Conservation (phyloP, 176 grass and related monocot genomes). For the Phoenix dactylifera region DNA sequence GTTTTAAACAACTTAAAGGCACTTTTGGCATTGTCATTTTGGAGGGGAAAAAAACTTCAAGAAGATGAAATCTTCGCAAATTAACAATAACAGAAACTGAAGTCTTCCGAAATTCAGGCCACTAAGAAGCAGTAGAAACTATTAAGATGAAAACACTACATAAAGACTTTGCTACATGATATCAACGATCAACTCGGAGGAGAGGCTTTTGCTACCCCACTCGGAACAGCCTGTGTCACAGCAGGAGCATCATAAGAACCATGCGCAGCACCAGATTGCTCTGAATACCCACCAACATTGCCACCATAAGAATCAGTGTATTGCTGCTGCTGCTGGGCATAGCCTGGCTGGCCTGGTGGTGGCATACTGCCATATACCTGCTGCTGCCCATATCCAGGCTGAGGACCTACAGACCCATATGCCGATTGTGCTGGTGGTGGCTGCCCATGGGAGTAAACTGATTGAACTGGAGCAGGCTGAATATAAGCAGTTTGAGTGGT, state of each 20-base stretch:
- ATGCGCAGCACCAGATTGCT: conserved; percentile 21
- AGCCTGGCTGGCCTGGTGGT: conserved; percentile 31
- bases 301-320: conserved; percentile 60
- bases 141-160: no score
- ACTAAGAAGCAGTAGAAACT: no score
- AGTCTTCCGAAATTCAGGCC: no score
- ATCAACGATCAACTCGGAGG: no score
- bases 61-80: no score
- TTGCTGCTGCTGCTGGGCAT: conserved; percentile 43
- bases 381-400: conserved; percentile 35
- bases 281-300: conserved; percentile 33
- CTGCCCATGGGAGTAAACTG: not conserved
- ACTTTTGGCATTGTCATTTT: no score
- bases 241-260: conserved; percentile 15
- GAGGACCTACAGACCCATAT: not conserved
- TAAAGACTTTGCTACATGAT: no score
- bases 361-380: conserved; percentile 45
- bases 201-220: no score
- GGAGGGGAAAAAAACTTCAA: no score
- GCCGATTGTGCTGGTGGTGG: conserved; percentile 1
- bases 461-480: conserved; percentile 21
- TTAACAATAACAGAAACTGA: no score
- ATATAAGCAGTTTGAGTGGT: conserved; percentile 39
- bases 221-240: conserved; percentile 12
- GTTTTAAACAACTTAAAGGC: no score